Percentiles rank a stretch among this genome's conserved stretches.
phyloP scores from a whole-genome alignment of 768 basidiomycete species.

The Auricularia auricula-judae region DNA sequence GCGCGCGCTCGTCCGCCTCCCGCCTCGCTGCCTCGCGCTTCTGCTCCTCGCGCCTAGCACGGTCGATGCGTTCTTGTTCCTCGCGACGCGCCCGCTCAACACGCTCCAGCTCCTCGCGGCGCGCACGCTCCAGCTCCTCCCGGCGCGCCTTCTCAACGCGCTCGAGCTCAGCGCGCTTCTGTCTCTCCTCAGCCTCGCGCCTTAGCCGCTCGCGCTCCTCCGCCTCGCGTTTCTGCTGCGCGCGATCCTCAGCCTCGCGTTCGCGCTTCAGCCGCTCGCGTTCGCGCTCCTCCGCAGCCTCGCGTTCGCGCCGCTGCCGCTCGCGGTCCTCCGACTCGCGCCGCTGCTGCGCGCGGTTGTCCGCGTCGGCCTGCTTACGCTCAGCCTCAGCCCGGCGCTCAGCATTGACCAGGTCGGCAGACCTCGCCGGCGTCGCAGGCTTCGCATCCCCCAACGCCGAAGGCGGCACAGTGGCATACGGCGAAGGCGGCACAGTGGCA shows the following conservation, averaged over 20 bases:
- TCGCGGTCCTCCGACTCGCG: constrained; percentile 27
- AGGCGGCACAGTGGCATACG: no score
- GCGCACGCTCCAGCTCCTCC: neutral
- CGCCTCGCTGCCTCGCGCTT: neutral
- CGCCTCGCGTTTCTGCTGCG: constrained; percentile 3
- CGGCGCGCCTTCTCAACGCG: constrained; percentile 2
- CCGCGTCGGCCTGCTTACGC: constrained; percentile 9
- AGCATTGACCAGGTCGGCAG: no score
- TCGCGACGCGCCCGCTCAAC: constrained; percentile 4
- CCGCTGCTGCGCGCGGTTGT: constrained; percentile 12
- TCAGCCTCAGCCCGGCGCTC: neutral
- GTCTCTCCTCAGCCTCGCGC: constrained; percentile 9
- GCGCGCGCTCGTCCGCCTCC: neutral
- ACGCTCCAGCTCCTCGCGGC: constrained; percentile 3
- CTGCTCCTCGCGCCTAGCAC: constrained; percentile 25
- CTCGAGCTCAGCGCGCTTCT: constrained; percentile 13
- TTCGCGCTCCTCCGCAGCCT: constrained; percentile 30
- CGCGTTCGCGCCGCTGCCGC: constrained; percentile 2
- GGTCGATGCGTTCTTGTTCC: constrained; percentile 37
- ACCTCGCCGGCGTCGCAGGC: neutral
- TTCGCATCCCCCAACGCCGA: no score
- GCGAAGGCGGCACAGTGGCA: no score
- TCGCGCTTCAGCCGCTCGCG: constrained; percentile 29
- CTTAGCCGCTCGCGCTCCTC: constrained; percentile 4
- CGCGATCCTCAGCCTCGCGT: constrained; percentile 50